These are phyloP conservation scores for Sarocladium kiliense DNA, from an alignment of 2,329 filamentous ascomycete species.

Conservation along the genomic window DNA sequence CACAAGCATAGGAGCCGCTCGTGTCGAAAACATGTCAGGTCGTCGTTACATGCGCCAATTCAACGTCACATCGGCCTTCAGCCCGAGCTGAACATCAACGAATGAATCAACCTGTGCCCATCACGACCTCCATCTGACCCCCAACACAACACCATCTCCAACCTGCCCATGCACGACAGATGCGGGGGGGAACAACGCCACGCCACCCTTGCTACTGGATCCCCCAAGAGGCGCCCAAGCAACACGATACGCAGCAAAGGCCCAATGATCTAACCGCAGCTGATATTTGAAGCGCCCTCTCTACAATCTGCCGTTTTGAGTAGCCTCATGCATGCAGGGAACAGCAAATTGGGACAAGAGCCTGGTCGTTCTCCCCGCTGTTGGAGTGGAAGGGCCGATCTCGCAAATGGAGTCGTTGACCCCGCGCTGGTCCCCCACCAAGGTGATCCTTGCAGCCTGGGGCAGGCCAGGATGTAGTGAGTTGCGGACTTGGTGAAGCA, in stretches of 20 bases:
- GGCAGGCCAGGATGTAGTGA: background rate
- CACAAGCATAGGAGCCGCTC: no score
- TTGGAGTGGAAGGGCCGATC: background rate
- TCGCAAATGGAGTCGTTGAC: background rate
- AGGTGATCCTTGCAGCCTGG: background rate
- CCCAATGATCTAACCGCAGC: background rate
- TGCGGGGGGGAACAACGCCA: background rate
- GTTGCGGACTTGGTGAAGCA: no score
- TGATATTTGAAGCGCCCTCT: background rate
- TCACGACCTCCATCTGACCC: background rate
- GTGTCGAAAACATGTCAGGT: no score
- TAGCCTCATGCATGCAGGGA: background rate
- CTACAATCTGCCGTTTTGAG: background rate
- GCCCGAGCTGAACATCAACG: background rate
- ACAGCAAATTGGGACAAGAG: background rate
- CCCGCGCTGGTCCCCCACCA: conserved; percentile 5
- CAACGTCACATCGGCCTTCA: background rate
- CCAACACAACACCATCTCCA: conserved; percentile 7
- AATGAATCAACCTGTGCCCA: background rate
- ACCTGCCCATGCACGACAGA: conserved; percentile 1
- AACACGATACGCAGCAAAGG: background rate
- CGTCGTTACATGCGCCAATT: no score
- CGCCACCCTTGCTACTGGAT: background rate
- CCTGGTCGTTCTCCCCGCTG: background rate
- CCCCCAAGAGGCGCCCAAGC: background rate